Base-by-base conservation (phyloP, 139 green algal species). In the Edaphochlamys debaryana region DNA sequence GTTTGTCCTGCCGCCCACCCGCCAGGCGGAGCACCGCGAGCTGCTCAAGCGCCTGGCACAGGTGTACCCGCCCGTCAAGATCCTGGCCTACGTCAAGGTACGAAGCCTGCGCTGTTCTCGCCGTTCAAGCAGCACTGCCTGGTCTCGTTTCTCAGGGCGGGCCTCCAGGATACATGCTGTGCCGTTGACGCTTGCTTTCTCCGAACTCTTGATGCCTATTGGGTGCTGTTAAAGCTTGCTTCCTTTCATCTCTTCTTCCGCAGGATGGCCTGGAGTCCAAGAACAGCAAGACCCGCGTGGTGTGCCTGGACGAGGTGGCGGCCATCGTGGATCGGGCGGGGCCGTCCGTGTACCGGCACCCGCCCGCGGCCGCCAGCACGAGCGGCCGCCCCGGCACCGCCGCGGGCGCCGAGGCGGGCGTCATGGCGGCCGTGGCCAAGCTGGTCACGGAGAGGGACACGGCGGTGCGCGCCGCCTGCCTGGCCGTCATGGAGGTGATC, bases 221-320 rank as follows among this genome's bases (percentile, higher is more conserved):
- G n/a, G n/a, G n/a, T n/a, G n/a, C 48, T 15, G 11, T 54, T 54
- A 54, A 11, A 15, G 11, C 48, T 23, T 54, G 48, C 48, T 11
- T 11, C 48, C 15, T 54, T 54, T 11, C 48, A 11, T 54, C 15
- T 54, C 48, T 15, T 23, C 11, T 54, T 54, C 48, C 25, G 50
- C 50, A 91, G 37, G 90, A 95, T 38, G 96, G 94, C 45, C 76
- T 98, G 38, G 79, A 87, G 38, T 96, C 94, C 76, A 98, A 98
- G 88, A 98, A 96, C 89, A 96, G 95, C 82, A 94, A 96, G 72
- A 98, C 96, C 3, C 92, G 94, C 36, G 89, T 98, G 42, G 93
- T 96, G 71, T 97, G 93, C 84, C 86, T 93, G 37, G 97, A 99
- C 79, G 93, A 96, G 86, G 88, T 99, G 9, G 93, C 66, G 0